Evolutionary conservation across 768 basidiomycete genomes (phyloP).

Genomic region (Tephrocybe sp.): DNA sequence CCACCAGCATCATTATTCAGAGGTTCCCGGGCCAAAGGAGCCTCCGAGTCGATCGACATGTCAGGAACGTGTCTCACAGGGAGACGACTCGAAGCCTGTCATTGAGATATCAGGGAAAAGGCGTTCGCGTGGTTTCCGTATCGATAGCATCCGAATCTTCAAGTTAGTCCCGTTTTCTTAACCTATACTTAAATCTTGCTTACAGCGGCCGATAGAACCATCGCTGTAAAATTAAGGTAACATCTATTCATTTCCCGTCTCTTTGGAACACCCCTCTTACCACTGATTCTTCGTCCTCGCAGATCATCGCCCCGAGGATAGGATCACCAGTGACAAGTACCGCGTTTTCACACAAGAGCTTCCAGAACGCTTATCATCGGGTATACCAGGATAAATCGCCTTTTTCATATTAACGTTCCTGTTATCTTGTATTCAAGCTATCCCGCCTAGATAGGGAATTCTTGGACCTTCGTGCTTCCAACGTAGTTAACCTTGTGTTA

Average conservation of each 20-base stretch:
- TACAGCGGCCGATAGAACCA: conserved; percentile 9
- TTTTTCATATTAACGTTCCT: not conserved
- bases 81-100: conserved; percentile 6
- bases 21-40: conserved; percentile 4
- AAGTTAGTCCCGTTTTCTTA: conserved; percentile 11
- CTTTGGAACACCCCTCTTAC: not conserved
- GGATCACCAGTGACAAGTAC: not conserved
- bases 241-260: not conserved
- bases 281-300: not conserved
- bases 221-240: conserved; percentile 20
- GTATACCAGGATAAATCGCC: not conserved
- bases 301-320: conserved; percentile 12
- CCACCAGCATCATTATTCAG: conserved; percentile 5
- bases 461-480: conserved; percentile 3
- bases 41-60: not conserved
- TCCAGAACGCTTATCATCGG: not conserved
- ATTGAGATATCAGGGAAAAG: conserved; percentile 13
- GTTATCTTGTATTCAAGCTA: not conserved
- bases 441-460: conserved; percentile 9
- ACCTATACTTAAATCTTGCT: not conserved
- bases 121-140: conserved; percentile 14
- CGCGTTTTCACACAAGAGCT: not conserved
- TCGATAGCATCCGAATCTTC: conserved; percentile 17
- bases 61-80: conserved; percentile 2
- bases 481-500: not conserved